Evolutionary conservation across 345 rosid genomes (phyloP).

Genomic region (Eucalyptus viminalis): DNA sequence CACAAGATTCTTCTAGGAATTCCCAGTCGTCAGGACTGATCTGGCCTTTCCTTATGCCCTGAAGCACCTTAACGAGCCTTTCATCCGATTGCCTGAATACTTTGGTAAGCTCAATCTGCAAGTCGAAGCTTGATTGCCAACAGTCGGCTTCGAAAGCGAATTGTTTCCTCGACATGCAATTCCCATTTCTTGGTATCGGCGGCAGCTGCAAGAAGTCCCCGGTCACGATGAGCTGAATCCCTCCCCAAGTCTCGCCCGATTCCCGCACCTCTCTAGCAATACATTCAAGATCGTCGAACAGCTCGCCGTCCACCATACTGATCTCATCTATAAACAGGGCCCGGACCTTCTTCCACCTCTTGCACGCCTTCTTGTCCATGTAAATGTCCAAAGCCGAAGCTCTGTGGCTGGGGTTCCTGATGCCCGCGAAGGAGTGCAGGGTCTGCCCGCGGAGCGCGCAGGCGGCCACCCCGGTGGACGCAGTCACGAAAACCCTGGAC

Average conservation of each 20-base stretch:
- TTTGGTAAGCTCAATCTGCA: slow-evolving; percentile 12
- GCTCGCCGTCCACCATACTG: slow-evolving; percentile 10
- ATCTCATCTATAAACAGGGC: slow-evolving; percentile 23
- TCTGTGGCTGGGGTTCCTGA: neutral
- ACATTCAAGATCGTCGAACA: slow-evolving; percentile 15
- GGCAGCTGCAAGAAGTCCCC: slow-evolving; percentile 27
- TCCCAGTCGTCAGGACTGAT: neutral
- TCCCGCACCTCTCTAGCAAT: slow-evolving; percentile 7
- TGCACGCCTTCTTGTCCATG: neutral
- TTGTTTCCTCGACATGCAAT: neutral
- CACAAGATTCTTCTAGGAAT: slow-evolving; percentile 4
- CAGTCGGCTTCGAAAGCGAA: slow-evolving; percentile 28
- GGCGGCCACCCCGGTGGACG: slow-evolving; percentile 26
- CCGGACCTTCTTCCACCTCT: slow-evolving; percentile 13
- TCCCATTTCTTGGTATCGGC: neutral
- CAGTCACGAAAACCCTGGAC: slow-evolving; percentile 14
- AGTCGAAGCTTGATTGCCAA: slow-evolving; percentile 17
- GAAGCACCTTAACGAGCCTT: slow-evolving; percentile 5
- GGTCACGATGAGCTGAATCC: slow-evolving; percentile 16
- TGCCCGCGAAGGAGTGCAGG: slow-evolving; percentile 20
- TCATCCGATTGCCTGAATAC: slow-evolving; percentile 22
- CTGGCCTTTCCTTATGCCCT: slow-evolving; percentile 12
- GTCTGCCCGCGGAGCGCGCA: slow-evolving; percentile 21
- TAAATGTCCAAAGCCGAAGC: neutral
- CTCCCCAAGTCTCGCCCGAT: slow-evolving; percentile 16